Base-by-base conservation (phyloP, 139 green algal genomes). In the Pleodorina starrii region DNA sequence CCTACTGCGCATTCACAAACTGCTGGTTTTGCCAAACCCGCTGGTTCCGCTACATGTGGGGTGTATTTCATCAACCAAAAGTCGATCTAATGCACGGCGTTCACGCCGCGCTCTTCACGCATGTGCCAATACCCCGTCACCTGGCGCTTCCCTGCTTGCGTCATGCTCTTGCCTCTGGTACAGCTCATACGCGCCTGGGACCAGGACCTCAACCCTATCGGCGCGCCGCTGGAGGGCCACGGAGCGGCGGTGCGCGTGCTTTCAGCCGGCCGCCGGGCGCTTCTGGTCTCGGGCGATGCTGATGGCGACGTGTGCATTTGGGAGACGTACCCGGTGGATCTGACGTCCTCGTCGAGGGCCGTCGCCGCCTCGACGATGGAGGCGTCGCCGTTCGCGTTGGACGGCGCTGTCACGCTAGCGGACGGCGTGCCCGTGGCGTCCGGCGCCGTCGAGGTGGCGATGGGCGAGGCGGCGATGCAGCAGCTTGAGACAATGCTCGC, bases 271-370 rank as follows among this genome's bases (percentile, higher is more conserved):
- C n/a, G 36, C 11, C 68, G 43, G 1, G 92, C 93, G 44, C 59
- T 92, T 32, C 68, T 97, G 44, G 91, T 97, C 21, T 96, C 92
- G 16, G 95, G 93, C 2, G 95, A 97, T 88, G 91, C 92, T 29
- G 68, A 79, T 0, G 95, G 95, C 1, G 95, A 97, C 63, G 54
- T 97, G 40, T 94, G 93, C 29, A 81, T 97, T 16, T 97, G 95
- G 95, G 77, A 59, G 32, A 80, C 94, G 25, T 93, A 50, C 66
- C 43, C 43, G 19, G 44, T 79, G 17, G n/a, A 71, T 19, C 66
- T 88, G 63, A 63, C 82, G 17, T 59, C 36, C 51, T 17, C 51
- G 51, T 14, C 51, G 51, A 60, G 51, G 51, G 14, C 51, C n/a
- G 14, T 60, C 23, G n/a, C 11, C 11, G 32, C 76, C 11, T 44